Percentiles rank a stretch among this genome's conserved stretches.
Conservation (phyloP, 352 stramenopile genomes). For the Globisporangium recalcitrans region DNA sequence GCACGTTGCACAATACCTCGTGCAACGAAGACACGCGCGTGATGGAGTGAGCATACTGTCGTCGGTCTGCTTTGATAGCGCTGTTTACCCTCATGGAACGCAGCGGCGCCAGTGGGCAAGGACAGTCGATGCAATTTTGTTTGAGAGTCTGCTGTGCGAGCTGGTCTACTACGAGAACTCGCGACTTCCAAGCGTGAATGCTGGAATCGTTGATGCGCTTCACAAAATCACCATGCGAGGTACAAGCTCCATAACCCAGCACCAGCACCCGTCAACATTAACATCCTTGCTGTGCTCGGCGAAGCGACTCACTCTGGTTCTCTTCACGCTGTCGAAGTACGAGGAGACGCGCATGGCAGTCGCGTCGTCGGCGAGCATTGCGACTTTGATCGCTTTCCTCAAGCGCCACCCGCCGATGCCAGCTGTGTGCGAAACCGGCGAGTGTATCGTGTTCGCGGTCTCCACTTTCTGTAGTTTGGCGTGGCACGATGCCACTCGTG, state of each 20-base stretch:
- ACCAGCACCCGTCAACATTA: constrained; percentile 5
- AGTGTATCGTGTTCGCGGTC: constrained; percentile 36
- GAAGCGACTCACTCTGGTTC: constrained; percentile 34
- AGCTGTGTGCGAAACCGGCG: constrained; percentile 19
- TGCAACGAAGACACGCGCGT: constrained; percentile 53
- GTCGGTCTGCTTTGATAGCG: constrained; percentile 32
- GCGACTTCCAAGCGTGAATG: constrained; percentile 40
- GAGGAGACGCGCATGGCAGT: constrained; percentile 39
- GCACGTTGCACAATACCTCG: constrained; percentile 68
- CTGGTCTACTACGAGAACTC: constrained; percentile 54
- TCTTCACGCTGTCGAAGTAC: constrained; percentile 50
- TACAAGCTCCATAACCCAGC: not conserved
- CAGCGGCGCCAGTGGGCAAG: not conserved
- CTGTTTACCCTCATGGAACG: constrained; percentile 48
- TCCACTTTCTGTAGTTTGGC: constrained; percentile 48
- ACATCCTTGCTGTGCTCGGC: constrained; percentile 6
- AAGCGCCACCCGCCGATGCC: constrained; percentile 19
- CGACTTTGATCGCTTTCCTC: constrained; percentile 33
- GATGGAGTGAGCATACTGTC: constrained; percentile 57
- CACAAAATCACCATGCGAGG: constrained; percentile 20
- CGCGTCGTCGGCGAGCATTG: constrained; percentile 30
- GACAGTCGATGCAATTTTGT: constrained; percentile 17
- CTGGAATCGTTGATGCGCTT: constrained; percentile 51
- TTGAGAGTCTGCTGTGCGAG: constrained; percentile 45
- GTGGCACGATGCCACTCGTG: constrained; percentile 56